These are phyloP conservation scores for Penicillium goetzii DNA, from an alignment of 495 filamentous ascomycete species.

Conservation along the genomic window DNA sequence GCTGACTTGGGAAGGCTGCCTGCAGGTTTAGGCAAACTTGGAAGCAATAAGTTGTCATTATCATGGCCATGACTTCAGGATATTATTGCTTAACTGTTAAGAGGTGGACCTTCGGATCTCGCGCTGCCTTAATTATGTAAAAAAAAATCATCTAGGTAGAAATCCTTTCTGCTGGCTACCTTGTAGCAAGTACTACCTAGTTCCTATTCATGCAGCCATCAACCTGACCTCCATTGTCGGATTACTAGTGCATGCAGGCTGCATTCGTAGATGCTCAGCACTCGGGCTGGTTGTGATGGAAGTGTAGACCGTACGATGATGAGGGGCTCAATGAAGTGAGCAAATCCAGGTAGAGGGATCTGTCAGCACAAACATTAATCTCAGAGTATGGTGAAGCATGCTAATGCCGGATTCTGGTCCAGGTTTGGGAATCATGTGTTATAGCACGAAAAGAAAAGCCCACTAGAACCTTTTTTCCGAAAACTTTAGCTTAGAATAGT, in stretches of 20 bases:
- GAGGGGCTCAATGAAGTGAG: not conserved
- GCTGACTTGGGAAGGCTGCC: constrained; percentile 5
- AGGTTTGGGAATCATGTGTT: not conserved
- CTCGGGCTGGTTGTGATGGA: not conserved
- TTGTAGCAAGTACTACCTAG: not conserved
- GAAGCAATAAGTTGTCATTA: too few relatives aligned
- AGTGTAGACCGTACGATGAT: not conserved
- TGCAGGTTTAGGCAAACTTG: not conserved
- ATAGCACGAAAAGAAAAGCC: not conserved
- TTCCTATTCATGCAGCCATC: not conserved
- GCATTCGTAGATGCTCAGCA: not conserved
- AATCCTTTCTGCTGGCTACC: not conserved
- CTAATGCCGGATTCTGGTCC: not conserved
- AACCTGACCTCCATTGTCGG: not conserved
- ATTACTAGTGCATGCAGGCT: not conserved
- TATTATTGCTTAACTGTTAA: not conserved
- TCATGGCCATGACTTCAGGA: not conserved
- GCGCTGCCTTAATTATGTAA: too few relatives aligned
- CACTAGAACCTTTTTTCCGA: not conserved
- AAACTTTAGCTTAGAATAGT: not conserved
- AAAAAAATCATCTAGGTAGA: too few relatives aligned
- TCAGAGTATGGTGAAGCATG: not conserved
- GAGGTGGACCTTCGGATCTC: not conserved
- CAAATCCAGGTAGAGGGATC: not conserved
- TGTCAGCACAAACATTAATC: not conserved